Percentiles rank a stretch among this genome's conserved stretches.
Conservation (phyloP, 2,329 filamentous ascomycete genomes). For the Seiridium cupressi region DNA sequence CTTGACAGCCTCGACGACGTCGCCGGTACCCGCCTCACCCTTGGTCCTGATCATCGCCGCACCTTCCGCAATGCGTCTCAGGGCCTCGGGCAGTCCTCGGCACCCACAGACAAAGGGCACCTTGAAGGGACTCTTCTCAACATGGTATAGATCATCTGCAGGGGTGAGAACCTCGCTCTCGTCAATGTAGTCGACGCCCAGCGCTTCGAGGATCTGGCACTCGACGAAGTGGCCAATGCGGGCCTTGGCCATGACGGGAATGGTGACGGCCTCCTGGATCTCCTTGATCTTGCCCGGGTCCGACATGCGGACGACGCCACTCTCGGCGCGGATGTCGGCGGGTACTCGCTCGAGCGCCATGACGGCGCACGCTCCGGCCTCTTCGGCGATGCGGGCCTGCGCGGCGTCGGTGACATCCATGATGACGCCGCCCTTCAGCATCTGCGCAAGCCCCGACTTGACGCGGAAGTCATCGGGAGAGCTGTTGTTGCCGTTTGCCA, state of each 20-base stretch:
- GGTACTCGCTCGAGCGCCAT: constrained; percentile 98
- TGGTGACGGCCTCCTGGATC: constrained; percentile 92
- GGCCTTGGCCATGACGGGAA: constrained; percentile 98
- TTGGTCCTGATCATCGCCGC: constrained; percentile 99
- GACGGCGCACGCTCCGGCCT: constrained; percentile 92
- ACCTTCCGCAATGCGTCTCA: constrained; percentile 86
- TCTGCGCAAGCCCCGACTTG: constrained; percentile 93
- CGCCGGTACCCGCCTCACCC: constrained; percentile 94
- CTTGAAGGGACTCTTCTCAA: constrained; percentile 80
- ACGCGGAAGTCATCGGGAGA: constrained; percentile 66
- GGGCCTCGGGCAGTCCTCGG: constrained; percentile 88
- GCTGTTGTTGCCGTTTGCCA: constrained; percentile 13
- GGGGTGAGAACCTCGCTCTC: constrained; percentile 97
- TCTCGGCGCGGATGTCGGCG: constrained; percentile 88
- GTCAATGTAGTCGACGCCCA: constrained; percentile 97
- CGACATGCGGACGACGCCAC: constrained; percentile 95
- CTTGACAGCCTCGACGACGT: constrained; percentile 93
- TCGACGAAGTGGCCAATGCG: constrained; percentile 97
- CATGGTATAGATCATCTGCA: constrained; percentile 86
- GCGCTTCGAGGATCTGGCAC: constrained; percentile 94
- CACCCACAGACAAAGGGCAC: constrained; percentile 96
- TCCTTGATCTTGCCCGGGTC: constrained; percentile 93
- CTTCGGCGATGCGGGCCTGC: constrained; percentile 95
- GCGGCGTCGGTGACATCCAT: constrained; percentile 97
- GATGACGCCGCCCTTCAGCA: constrained; percentile 98